phyloP scores from a whole-genome alignment of 192 early-diverging fungal species.

The Allomyces macrogynus region DNA sequence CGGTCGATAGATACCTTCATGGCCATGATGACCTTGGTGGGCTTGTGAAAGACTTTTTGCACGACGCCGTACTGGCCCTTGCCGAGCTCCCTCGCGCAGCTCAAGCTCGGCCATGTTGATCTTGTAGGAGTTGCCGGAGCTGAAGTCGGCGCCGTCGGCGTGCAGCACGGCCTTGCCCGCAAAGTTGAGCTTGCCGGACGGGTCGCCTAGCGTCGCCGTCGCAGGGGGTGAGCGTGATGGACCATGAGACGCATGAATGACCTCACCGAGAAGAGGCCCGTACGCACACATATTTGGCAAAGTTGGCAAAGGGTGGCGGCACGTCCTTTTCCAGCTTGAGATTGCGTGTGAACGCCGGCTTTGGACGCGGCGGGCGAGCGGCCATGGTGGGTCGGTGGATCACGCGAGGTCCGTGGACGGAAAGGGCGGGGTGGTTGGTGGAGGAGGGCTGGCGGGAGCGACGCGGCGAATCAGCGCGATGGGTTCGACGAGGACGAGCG shows the following conservation, averaged over 20 bases:
- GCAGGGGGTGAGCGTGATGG: not conserved
- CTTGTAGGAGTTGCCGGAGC: slow-evolving; percentile 63
- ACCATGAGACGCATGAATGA: not conserved
- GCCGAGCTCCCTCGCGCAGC: slow-evolving; percentile 56
- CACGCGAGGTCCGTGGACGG: too few species aligned
- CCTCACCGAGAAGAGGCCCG: too few species aligned
- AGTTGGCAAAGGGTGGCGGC: not conserved
- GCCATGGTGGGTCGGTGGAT: not conserved
- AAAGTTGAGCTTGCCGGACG: slow-evolving; percentile 73
- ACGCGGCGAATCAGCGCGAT: too few species aligned
- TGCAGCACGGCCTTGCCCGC: slow-evolving; percentile 78
- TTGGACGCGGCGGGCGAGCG: not conserved
- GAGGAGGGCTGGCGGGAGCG: too few species aligned
- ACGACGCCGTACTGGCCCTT: slow-evolving; percentile 89
- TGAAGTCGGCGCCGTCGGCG: slow-evolving; percentile 78
- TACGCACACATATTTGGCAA: not conserved
- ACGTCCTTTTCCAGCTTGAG: not conserved
- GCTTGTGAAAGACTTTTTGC: slow-evolving; percentile 67
- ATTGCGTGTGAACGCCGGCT: not conserved
- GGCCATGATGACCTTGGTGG: slow-evolving; percentile 74
- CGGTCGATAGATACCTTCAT: slow-evolving; percentile 28
- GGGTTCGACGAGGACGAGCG: too few species aligned
- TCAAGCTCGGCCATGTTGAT: slow-evolving; percentile 73
- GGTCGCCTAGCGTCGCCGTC: slow-evolving; percentile 31
- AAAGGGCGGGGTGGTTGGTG: too few species aligned